Base-by-base conservation (phyloP, 129 eudicot genomes). In the Gnaphalium uliginosum region DNA sequence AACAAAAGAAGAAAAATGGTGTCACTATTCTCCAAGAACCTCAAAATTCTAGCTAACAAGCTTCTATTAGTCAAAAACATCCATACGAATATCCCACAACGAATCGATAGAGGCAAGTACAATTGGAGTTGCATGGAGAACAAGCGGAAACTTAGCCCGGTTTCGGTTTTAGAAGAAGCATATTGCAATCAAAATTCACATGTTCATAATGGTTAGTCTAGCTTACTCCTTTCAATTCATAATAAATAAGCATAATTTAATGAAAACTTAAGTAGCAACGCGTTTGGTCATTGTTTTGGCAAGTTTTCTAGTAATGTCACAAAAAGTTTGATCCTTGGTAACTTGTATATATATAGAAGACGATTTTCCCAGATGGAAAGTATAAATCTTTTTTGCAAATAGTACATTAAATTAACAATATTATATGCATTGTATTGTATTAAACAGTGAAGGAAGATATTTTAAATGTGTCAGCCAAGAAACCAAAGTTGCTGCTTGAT, bases 1-100 rank as follows among this genome's bases (percentile, higher is more conserved):
- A 60, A 23, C 32, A 60, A 60, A 23, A 60, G 66, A 60, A 60
- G 66, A 60, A 60, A 60, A 23, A 25, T 60, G 35, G 66, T 60
- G 35, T 60, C 66, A 60, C 10, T 11, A 25, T 60, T 60, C n/a
- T 10, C 66, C 35, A 60, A 24, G 32, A 23, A 35, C 2, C 30
- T 60, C 2, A 25, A 60, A 60, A 13, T 6, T 60, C 35, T 60
- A 21, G 66, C 66, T 25, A 60, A 60, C 19, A 60, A 60, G 8
- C 66, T 60, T 8, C 32, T 60, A 1, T 24, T 26, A 8, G 66
- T 25, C n/a, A 60, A 60, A 60, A 60, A 60, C 13, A 10, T 60
- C 32, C 29, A 10, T n/a, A 24, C 66, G 8, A 60, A 25, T 60
- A 22, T 4, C 35, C 33, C 7, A 60, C 5, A 60, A 60, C 66